Evolutionary conservation across 208 protist species (phyloP).

Genomic region (Herpetomonas samuelpessoai): DNA sequence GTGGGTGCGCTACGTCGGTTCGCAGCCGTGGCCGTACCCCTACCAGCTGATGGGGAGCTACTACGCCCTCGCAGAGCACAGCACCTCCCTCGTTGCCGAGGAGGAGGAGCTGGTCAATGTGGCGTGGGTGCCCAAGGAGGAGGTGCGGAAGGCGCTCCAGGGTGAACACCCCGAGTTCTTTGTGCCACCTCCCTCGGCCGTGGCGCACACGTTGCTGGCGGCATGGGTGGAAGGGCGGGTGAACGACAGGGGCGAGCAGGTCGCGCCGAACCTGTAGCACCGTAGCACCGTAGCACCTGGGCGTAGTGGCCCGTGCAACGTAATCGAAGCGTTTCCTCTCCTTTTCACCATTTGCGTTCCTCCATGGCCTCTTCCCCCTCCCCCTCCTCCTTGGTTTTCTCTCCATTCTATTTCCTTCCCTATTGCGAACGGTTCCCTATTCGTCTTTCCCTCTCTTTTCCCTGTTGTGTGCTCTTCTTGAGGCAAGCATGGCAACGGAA

Average conservation of each 20-base stretch:
- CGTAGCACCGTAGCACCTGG: not conserved
- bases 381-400: too few relatives aligned
- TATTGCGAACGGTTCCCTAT: too few relatives aligned
- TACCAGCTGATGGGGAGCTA: constrained; percentile 52
- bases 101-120: constrained; percentile 39
- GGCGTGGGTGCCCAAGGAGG: constrained; percentile 41
- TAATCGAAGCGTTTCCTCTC: too few relatives aligned
- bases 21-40: constrained; percentile 49
- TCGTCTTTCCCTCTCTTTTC: too few relatives aligned
- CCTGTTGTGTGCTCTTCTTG: too few relatives aligned
- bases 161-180: constrained; percentile 30
- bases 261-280: not conserved
- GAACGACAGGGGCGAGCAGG: constrained; percentile 4
- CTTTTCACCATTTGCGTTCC: too few relatives aligned
- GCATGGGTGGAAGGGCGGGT: constrained; percentile 28
- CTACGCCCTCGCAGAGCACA: constrained; percentile 39
- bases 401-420: too few relatives aligned
- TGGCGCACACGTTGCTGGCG: constrained; percentile 34
- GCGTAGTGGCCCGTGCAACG: too few relatives aligned
- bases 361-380: too few relatives aligned
- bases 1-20: constrained; percentile 47
- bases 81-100: constrained; percentile 20
- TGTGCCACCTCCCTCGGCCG: constrained; percentile 25
- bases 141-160: constrained; percentile 33
- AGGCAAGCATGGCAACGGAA: too few relatives aligned